Evolutionary conservation across 768 basidiomycete genomes (phyloP).

Genomic region (Trametes gibbosa): DNA sequence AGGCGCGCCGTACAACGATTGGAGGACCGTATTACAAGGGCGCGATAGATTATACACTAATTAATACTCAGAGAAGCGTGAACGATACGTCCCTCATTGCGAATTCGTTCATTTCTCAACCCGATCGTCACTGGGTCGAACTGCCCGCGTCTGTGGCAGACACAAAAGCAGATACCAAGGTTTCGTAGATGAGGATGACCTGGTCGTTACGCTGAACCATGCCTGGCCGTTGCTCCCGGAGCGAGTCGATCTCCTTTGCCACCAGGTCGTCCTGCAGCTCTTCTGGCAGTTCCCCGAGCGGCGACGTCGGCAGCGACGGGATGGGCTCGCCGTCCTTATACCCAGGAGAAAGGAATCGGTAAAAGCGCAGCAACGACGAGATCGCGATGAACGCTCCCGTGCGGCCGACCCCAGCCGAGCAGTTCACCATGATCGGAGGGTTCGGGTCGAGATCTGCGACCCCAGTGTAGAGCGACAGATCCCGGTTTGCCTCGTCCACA

Average conservation of each 20-base stretch:
- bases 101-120: too few relatives aligned
- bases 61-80: too few relatives aligned
- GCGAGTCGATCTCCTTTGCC: constrained; percentile 67
- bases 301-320: constrained; percentile 43
- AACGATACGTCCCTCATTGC: too few relatives aligned
- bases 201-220: constrained; percentile 82
- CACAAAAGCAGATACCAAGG: constrained; percentile 29
- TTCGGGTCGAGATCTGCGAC: constrained; percentile 43
- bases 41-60: too few relatives aligned
- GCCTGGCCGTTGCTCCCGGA: constrained; percentile 76
- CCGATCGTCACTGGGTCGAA: background rate
- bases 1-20: too few relatives aligned
- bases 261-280: constrained; percentile 54
- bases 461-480: constrained; percentile 33
- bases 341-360: constrained; percentile 39
- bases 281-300: constrained; percentile 56
- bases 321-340: constrained; percentile 32
- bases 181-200: constrained; percentile 59
- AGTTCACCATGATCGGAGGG: constrained; percentile 79
- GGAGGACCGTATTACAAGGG: too few relatives aligned
- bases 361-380: constrained; percentile 69
- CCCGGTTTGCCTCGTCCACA: constrained; percentile 62
- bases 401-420: constrained; percentile 85
- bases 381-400: constrained; percentile 85
- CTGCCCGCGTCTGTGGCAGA: background rate